A percentile compares a stretch with the other conserved stretches of the same genome.
Evolutionary conservation across 2,329 filamentous ascomycete species (phyloP).

Genomic region (Cytospora leucostoma): DNA sequence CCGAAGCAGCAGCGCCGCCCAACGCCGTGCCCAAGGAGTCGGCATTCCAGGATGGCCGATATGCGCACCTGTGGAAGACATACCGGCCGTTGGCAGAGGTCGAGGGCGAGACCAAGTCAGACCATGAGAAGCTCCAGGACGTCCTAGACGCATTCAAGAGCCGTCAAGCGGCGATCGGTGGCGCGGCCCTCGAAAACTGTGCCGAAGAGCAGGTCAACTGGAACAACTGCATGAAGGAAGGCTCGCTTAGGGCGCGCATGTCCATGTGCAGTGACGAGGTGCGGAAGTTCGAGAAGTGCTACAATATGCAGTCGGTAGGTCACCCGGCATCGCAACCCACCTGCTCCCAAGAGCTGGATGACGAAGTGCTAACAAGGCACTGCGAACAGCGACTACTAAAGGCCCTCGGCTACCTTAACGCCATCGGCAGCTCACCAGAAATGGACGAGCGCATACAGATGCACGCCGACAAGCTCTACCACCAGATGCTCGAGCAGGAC

Average conservation of each 20-base stretch:
- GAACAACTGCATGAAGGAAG: slow-evolving; percentile 77
- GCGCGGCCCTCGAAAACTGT: slow-evolving; percentile 90
- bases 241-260: slow-evolving; percentile 66
- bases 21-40: slow-evolving; percentile 50
- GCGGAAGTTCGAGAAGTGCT: slow-evolving; percentile 79
- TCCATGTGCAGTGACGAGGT: slow-evolving; percentile 83
- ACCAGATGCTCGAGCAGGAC: slow-evolving; percentile 84
- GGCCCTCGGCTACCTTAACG: slow-evolving; percentile 81
- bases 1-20: slow-evolving; percentile 6
- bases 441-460: slow-evolving; percentile 90
- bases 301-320: slow-evolving; percentile 77
- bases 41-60: slow-evolving; percentile 61
- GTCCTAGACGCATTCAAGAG: slow-evolving; percentile 84
- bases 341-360: background rate
- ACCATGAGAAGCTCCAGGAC: slow-evolving; percentile 78
- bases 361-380: background rate
- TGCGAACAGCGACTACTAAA: slow-evolving; percentile 74
- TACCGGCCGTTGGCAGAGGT: slow-evolving; percentile 75
- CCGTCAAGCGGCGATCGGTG: slow-evolving; percentile 74
- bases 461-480: slow-evolving; percentile 90
- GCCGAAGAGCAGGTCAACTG: slow-evolving; percentile 82
- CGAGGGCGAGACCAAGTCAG: slow-evolving; percentile 68
- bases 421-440: slow-evolving; percentile 62
- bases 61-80: slow-evolving; percentile 88
- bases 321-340: background rate